Base-by-base conservation (phyloP, 2,329 filamentous ascomycete species). In the Tympanopsis confertula region DNA sequence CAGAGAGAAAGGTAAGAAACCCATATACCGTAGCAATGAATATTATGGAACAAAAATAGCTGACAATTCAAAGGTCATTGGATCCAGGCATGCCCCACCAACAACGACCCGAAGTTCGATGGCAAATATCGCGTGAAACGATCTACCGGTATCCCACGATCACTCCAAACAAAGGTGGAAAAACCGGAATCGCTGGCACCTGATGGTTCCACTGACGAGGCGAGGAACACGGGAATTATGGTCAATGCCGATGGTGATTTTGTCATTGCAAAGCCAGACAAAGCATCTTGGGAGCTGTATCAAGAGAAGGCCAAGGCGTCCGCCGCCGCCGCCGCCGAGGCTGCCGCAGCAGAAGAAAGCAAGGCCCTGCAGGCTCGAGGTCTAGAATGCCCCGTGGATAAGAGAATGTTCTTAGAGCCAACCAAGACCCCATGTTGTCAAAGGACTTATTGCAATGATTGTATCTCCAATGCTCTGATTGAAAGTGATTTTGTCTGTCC, bases 371-470 rank as follows among this genome's bases (percentile, higher is more conserved):
- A 86, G 63, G 84, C 91, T 59, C 81, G 76, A 52, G 89, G 89
- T 47, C 69, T 98, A 56, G 82, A 91, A 62, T 98, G 91, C 69
- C 74, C 87, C 47, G 83, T 96, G 71, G 91, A 96, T 78, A 93
- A 93, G 66, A 88, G 86, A 63, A 82, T 94, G 74, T 95, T 96
- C 66, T 81, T 93, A 78, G 86, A 95, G 61, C 89, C 91, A 74
- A 91, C 93, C 73, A 94, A 94, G 76, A 96, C 91, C 56, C 89
- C 91, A 48, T 98, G 91, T 75, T 98, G 91, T 71, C 77, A 84
- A 66, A 93, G 84, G 74, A 95, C 88, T 57, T 98, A 94, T 71
- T 98, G 91, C 74, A 91, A 91, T 76, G 87, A 95, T 60, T 98
- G 91, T 82, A 95, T 98, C 65, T 93, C 91, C 59, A 94, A 94